A percentile compares a stretch with the other conserved stretches of the same genome.
Evolutionary conservation across 108 stramenopile genomes (phyloP).

Genomic region (Cyclotella distinguenda): DNA sequence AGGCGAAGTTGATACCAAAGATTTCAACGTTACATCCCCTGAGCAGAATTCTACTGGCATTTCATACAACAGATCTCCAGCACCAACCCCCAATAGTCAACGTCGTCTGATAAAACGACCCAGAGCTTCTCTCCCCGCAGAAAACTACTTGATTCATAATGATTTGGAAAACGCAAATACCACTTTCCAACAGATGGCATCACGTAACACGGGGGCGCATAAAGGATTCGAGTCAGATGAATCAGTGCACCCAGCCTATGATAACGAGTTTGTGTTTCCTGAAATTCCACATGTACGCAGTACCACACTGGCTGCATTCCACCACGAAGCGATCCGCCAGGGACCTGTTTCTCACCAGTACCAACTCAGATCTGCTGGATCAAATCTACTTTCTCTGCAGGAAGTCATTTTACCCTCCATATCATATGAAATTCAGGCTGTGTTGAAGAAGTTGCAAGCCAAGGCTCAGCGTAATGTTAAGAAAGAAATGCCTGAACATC

Average conservation of each 20-base stretch:
- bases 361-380: constrained; percentile 29
- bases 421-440: constrained; percentile 17
- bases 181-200: background rate
- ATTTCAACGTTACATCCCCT: background rate
- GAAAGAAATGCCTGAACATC: constrained; percentile 29
- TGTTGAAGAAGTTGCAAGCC: constrained; percentile 38
- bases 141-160: constrained; percentile 25
- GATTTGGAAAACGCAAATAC: constrained; percentile 7
- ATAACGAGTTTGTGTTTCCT: constrained; percentile 36
- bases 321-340: constrained; percentile 21
- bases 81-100: constrained; percentile 50
- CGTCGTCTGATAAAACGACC: constrained; percentile 36
- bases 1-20: background rate
- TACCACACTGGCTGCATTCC: constrained; percentile 19
- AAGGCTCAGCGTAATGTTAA: constrained; percentile 39
- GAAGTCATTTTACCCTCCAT: constrained; percentile 47
- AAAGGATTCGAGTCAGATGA: no score
- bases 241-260: constrained; percentile 25
- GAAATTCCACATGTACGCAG: constrained; percentile 14
- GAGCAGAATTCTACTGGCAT: background rate
- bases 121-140: constrained; percentile 31
- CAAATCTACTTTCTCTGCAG: constrained; percentile 36
- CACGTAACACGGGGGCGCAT: background rate
- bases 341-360: constrained; percentile 40
- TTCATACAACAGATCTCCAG: constrained; percentile 27